Evolutionary conservation across 768 basidiomycete genomes (phyloP), one percentile per base, ranked within the genome.

Genomic region (Amanita inopinata): DNA sequence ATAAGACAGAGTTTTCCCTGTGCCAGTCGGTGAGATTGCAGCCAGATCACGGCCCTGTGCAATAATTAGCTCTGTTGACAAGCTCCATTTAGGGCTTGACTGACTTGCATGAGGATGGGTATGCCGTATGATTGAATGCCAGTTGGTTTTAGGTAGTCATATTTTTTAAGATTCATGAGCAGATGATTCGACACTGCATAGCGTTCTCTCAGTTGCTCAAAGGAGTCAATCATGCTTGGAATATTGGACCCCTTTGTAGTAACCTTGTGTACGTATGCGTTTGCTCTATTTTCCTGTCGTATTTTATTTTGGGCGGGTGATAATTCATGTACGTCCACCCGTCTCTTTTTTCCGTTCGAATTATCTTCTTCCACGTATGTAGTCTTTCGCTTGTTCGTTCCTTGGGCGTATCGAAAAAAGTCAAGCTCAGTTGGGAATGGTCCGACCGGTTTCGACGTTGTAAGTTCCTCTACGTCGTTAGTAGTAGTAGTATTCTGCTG

Each of bases 21-120:
- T 93, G 38, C 96, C 96, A 4, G 96, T 99, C 0, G 96, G 96
- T 0, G 96, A 96, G 14, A 98, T 85, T 20, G 93, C 94, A 40
- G 87, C 82, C 17, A 96, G 69, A 61, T 99, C 94, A 45, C 87
- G 79, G 47, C 67, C 69, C 88, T 88, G 46, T 20, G 17, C 30
- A 3, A 38, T 34, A 9, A 46, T 52, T 6, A 49, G 23, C 32
- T 32, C 38, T 27, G 22, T 14, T 48, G 20, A 32, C 23, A 23
- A 6, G 25, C 12, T 11, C 2, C 10, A 30, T 37, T 12, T 25
- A 9, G 2, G 25, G 23, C 33, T 34, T 27, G 27, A 52, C 75
- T 44, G 47, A 83, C 88, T 66, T 89, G 77, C 27, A 92, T 61
- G 40, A 93, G 61, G 49, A 90, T 84, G 0, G 90, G 88, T 38